Evolutionary conservation across 768 basidiomycete species (phyloP).

Genomic region (Tricholoma bakamatsutake): DNA sequence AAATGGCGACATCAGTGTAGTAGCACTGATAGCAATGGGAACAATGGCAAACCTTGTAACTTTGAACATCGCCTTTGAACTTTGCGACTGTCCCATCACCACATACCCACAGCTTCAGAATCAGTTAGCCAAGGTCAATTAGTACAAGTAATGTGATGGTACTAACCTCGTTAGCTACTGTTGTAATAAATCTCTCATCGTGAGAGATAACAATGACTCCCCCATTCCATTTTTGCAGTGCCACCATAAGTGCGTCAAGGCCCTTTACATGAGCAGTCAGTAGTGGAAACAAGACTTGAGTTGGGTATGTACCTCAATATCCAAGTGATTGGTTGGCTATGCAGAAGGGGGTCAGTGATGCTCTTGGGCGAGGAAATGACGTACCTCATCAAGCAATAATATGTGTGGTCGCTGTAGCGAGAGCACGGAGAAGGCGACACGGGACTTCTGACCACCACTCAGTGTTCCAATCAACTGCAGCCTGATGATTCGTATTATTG

Average conservation of each 20-base stretch:
- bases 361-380: conserved; percentile 12
- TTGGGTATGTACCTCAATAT: conserved; percentile 65
- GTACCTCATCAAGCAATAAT: conserved; percentile 87
- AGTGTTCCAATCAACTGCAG: conserved; percentile 88
- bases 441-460: conserved; percentile 93
- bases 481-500: conserved; percentile 25
- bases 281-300: background rate
- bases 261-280: conserved; percentile 44
- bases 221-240: conserved; percentile 76
- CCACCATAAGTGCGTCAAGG: conserved; percentile 90
- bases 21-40: background rate
- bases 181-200: conserved; percentile 93
- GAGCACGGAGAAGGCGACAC: conserved; percentile 87
- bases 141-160: background rate
- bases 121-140: conserved; percentile 4
- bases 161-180: conserved; percentile 75
- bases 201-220: conserved; percentile 92
- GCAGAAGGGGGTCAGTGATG: conserved; percentile 1
- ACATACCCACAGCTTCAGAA: conserved; percentile 83
- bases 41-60: conserved; percentile 66
- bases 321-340: conserved; percentile 90
- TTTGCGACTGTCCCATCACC: conserved; percentile 74
- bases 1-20: conserved; percentile 2
- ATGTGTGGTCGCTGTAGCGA: conserved; percentile 90
- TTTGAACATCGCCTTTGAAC: conserved; percentile 86